phyloP scores from a whole-genome alignment of 345 rosid genomes.

The Triadica sebifera region DNA sequence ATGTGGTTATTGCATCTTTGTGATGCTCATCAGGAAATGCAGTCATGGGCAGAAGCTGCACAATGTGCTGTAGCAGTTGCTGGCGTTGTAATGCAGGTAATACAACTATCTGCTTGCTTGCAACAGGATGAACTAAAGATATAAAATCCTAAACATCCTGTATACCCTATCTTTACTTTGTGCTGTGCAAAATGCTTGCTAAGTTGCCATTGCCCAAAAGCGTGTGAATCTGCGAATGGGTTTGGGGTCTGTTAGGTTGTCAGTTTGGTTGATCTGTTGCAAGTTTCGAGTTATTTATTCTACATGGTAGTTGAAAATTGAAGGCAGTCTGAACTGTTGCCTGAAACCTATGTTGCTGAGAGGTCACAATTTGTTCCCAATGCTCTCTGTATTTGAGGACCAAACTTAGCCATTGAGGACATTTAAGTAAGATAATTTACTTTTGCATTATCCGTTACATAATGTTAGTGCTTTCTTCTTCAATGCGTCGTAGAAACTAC shows the following conservation, averaged over 20 bases:
- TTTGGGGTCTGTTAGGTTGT: neutral
- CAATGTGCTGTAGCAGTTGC: slow-evolving; percentile 95
- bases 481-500: neutral
- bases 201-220: neutral
- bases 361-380: neutral
- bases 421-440: neutral
- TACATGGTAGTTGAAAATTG: neutral
- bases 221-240: neutral
- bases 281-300: neutral
- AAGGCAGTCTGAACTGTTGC: neutral
- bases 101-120: neutral
- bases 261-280: neutral
- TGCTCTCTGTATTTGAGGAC: neutral
- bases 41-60: slow-evolving; percentile 99
- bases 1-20: slow-evolving; percentile 99
- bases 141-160: neutral
- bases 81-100: slow-evolving; percentile 95
- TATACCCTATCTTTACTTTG: neutral
- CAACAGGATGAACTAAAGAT: neutral
- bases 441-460: neutral
- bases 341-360: neutral
- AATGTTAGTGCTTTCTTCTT: neutral
- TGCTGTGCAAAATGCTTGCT: neutral
- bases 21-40: slow-evolving; percentile 99
- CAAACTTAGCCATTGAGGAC: neutral